Evolutionary conservation across 345 rosid genomes (phyloP).

Genomic region (Excoecaria cochinchinensis): DNA sequence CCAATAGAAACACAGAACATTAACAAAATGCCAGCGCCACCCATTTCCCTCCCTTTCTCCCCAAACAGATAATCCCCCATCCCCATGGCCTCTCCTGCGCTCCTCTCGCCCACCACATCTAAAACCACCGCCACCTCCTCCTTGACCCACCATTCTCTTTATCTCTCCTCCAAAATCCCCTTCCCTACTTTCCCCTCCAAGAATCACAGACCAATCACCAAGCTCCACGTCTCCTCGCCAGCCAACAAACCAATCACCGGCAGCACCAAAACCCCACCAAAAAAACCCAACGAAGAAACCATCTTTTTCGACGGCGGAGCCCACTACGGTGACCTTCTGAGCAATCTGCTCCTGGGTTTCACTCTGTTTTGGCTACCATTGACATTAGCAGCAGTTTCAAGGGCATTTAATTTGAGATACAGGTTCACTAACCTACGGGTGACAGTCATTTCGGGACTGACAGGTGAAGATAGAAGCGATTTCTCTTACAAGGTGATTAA

Average conservation of each 20-base stretch:
- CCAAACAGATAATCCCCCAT: conserved; percentile 23
- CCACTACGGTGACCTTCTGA: conserved; percentile 86
- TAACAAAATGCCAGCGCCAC: neutral
- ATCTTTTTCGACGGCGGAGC: conserved; percentile 90
- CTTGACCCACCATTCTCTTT: conserved; percentile 19
- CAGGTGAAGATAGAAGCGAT: conserved; percentile 80
- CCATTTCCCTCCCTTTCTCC: neutral
- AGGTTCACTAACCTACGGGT: conserved; percentile 89
- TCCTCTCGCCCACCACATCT: conserved; percentile 24
- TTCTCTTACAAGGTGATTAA: conserved; percentile 87
- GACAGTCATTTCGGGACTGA: conserved; percentile 85
- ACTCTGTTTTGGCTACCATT: conserved; percentile 89
- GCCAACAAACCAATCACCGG: conserved; percentile 42
- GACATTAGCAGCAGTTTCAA: conserved; percentile 83
- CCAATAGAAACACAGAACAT: neutral
- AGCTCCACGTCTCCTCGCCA: conserved; percentile 52
- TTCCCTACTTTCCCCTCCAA: conserved; percentile 19
- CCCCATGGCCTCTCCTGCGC: conserved; percentile 38
- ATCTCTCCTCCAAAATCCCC: conserved; percentile 22
- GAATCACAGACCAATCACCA: conserved; percentile 33
- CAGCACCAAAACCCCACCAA: conserved; percentile 26
- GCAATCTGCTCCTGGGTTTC: conserved; percentile 76
- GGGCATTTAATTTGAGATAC: conserved; percentile 80
- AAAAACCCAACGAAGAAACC: conserved; percentile 54
- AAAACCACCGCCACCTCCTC: conserved; percentile 21